A percentile compares a stretch with the other conserved stretches of the same genome.
Evolutionary conservation across 2,329 filamentous ascomycete species (phyloP).

Genomic region (Anthostomella pinea): DNA sequence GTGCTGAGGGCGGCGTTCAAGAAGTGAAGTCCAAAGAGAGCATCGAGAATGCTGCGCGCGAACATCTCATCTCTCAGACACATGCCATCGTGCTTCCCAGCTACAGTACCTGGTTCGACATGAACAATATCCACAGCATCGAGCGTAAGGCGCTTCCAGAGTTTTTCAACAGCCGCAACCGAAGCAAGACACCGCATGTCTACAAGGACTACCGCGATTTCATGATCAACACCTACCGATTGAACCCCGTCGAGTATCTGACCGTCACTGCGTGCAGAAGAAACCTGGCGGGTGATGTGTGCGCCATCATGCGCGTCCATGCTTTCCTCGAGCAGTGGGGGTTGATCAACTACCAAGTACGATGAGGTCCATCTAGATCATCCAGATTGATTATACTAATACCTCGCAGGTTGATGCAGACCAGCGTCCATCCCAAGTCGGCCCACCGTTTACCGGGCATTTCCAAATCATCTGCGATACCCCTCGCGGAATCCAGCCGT

Average conservation of each 20-base stretch:
- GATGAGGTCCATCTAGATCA: too few species aligned
- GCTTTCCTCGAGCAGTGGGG: conserved; percentile 98
- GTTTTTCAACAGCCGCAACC: conserved; percentile 97
- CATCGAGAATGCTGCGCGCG: conserved; percentile 81
- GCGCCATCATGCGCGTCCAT: conserved; percentile 98
- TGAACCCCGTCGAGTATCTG: conserved; percentile 94
- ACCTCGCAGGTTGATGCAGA: conserved; percentile 81
- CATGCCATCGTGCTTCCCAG: conserved; percentile 95
- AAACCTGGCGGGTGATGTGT: conserved; percentile 95
- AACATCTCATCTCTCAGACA: conserved; percentile 89
- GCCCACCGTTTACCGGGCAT: conserved; percentile 94
- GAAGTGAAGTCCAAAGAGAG: conserved; percentile 73
- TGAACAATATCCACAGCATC: conserved; percentile 86
- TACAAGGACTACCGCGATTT: conserved; percentile 99
- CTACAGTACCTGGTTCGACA: conserved; percentile 99
- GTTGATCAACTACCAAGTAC: conserved; percentile 96
- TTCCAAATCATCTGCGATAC: conserved; percentile 97
- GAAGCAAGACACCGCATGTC: conserved; percentile 94
- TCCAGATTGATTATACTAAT: too few species aligned
- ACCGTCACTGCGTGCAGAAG: conserved; percentile 94
- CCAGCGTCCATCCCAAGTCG: conserved; percentile 90
- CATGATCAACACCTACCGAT: conserved; percentile 98
- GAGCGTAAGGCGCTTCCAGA: conserved; percentile 94
- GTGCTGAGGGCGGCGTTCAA: conserved; percentile 47
- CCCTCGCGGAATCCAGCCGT: conserved; percentile 87